Conservation (phyloP, 148 eudicot genomes). For the Rhododendron simsii region DNA sequence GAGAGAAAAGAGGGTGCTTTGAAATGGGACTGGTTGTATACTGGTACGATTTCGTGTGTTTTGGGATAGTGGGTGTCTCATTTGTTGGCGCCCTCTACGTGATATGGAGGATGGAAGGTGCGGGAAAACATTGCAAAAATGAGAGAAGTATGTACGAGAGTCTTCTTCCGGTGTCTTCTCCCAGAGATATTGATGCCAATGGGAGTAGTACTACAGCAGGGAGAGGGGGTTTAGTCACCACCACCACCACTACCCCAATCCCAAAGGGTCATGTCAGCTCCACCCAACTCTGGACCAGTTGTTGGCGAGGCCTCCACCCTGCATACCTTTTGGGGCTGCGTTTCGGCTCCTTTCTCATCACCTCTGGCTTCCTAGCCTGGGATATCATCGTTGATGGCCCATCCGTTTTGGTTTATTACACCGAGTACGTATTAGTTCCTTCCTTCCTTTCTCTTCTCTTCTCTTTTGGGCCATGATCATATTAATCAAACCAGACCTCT, state of each 20-base stretch:
- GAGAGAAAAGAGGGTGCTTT: background rate
- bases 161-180: constrained; percentile 12
- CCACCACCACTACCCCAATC: background rate
- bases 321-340: constrained; percentile 31
- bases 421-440: constrained; percentile 37
- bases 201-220: background rate
- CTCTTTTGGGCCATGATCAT: background rate
- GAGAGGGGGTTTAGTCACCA: background rate
- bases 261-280: constrained; percentile 26
- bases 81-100: constrained; percentile 31
- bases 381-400: constrained; percentile 38
- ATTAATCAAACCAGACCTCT: background rate
- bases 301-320: constrained; percentile 53
- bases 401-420: constrained; percentile 48
- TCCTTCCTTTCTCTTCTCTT: background rate
- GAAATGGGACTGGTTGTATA: constrained; percentile 26
- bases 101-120: constrained; percentile 37
- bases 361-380: constrained; percentile 31
- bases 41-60: constrained; percentile 48
- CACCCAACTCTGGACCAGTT: constrained; percentile 35
- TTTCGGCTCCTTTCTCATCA: constrained; percentile 23
- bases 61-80: constrained; percentile 34
- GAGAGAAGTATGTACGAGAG: constrained; percentile 27
- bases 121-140: background rate
- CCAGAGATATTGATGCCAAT: background rate